Base-by-base conservation (phyloP, 2,329 filamentous ascomycete genomes). In the Cladobotryum mycophilum region DNA sequence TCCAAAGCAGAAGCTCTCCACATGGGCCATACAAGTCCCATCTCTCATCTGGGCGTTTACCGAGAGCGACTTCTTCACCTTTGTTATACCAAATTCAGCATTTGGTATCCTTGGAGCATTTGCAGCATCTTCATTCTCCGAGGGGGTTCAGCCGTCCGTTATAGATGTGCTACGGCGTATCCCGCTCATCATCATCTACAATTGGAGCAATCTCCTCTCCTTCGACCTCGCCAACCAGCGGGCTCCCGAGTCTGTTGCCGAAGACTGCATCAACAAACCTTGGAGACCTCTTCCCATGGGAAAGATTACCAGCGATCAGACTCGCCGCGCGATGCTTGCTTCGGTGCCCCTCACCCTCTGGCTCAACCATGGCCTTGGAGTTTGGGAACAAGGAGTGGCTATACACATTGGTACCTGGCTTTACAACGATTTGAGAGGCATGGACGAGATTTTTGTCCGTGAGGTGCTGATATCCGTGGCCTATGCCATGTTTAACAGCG, bases 231-330 rank as follows among this genome's bases (percentile, higher is more conserved):
- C 64, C 25, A 72, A 73, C 56, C 70, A 72, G 52, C 60, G 67
- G 5, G 49, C 53, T 3, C 49, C 58, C 1, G 55, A 50, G 2
- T 58, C 68, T 2, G 53, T 68, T 4, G 34, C 48, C 0, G 71
- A 73, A 53, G 71, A 73, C 55, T 9, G 22, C 0, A 46, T 70
- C 41, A 73, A 73, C 61, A 73, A 73, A 48, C 67, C 69, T 2
- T 67, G 61, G 61, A 58, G 65, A 0, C 58, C 64, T 0, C 56
- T 64, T 1, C 55, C 59, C 3, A 56, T 59, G 8, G 56, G 59
- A 3, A 56, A 57, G 1, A 52, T 69, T 5, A 62, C 57, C 43
- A 6, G 56, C 2, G 48, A 58, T 1, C 37, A 60, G 15, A 54
- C 62, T 1, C 52, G 56, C 11, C 42, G 49, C 47, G 13, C 48